Evolutionary conservation across 2,329 filamentous ascomycete species (phyloP).

Genomic region (Fusarium compactum): DNA sequence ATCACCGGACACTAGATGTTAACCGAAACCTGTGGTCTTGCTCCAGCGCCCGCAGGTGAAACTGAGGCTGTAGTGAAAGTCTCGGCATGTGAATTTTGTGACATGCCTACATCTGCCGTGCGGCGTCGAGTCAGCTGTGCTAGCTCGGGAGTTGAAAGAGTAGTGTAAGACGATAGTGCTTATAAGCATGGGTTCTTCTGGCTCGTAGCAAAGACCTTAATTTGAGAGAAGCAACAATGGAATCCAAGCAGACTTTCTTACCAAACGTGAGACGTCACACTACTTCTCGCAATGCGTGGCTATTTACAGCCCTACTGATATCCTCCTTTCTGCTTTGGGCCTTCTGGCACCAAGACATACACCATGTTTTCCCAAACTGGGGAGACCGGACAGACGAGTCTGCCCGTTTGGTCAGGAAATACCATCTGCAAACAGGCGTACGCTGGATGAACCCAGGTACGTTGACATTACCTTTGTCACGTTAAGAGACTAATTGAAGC

Average conservation of each 20-base stretch:
- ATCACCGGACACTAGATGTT: neutral
- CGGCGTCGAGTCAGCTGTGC: neutral
- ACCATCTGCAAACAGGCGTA: neutral
- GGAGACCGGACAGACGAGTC: neutral
- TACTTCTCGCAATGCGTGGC: neutral
- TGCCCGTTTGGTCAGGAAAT: neutral
- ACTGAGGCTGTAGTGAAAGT: neutral
- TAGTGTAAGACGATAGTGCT: too few species aligned
- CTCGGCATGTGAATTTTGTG: neutral
- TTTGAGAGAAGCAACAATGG: neutral
- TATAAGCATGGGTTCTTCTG: neutral
- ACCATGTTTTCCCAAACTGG: neutral
- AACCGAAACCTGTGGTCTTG: neutral
- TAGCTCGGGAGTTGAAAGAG: neutral
- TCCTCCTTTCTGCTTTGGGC: neutral
- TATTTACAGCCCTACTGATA: neutral
- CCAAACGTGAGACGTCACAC: neutral
- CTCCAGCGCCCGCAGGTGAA: neutral
- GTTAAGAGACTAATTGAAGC: neutral
- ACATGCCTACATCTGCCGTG: neutral
- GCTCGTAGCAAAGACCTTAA: neutral
- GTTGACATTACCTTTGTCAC: rapidly evolving
- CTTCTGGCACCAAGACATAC: neutral
- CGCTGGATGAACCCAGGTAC: slow-evolving; percentile 1
- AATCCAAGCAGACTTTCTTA: neutral